A percentile compares a stretch with the other conserved stretches of the same genome.
phyloP scores from a whole-genome alignment of 306 rosid genomes.

The Fragaria ananassa region DNA sequence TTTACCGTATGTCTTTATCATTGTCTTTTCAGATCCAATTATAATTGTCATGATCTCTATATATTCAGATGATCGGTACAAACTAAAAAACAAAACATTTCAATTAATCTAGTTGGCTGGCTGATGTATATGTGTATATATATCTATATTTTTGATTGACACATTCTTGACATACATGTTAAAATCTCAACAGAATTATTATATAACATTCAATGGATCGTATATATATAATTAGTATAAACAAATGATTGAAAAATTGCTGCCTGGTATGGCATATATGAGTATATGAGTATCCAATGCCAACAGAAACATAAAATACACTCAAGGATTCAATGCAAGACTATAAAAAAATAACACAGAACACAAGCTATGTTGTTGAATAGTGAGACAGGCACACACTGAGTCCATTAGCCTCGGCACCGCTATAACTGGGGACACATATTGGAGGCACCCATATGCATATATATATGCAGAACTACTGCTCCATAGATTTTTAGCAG shows the following conservation, averaged over 20 bases:
- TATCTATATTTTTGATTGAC: background rate
- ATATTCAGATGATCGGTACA: too few relatives aligned
- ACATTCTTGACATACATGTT: background rate
- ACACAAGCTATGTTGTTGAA: conserved; percentile 10
- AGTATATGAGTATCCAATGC: conserved; percentile 1
- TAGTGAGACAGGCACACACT: background rate
- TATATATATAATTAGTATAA: background rate
- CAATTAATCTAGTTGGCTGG: too few relatives aligned
- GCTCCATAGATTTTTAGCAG: conserved; percentile 4
- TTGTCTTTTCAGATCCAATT: too few relatives aligned
- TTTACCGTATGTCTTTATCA: too few relatives aligned
- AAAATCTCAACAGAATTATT: background rate
- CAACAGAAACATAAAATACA: background rate
- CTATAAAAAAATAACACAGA: background rate
- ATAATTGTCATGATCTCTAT: too few relatives aligned
- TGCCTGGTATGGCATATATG: background rate
- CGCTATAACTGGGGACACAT: background rate
- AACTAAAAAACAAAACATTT: too few relatives aligned
- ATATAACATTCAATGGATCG: background rate
- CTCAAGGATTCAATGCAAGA: background rate
- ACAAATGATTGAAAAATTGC: background rate
- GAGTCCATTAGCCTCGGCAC: background rate
- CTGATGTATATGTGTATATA: too few relatives aligned
- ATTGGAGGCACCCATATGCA: conserved; percentile 9
- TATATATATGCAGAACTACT: background rate